Percentiles rank a stretch among this genome's conserved stretches.
Evolutionary conservation across 768 basidiomycete species (phyloP).

Genomic region (Kwoniella heveanensis): DNA sequence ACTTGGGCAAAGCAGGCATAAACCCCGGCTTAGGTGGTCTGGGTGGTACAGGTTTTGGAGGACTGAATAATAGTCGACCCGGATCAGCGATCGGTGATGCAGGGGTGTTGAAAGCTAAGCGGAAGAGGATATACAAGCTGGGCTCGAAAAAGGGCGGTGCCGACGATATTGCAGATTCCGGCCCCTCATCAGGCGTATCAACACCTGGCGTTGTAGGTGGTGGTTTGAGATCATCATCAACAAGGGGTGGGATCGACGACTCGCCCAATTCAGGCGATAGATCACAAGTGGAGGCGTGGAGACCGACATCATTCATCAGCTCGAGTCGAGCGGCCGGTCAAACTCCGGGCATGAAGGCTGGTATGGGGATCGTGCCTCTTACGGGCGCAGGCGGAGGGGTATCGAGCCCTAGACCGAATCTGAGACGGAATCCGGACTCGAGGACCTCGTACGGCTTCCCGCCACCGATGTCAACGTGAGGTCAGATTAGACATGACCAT

Average conservation of each 20-base stretch:
- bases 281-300: not conserved
- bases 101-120: slow-evolving; percentile 69
- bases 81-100: slow-evolving; percentile 36
- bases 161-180: not conserved
- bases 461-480: not conserved
- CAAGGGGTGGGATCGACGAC: not conserved
- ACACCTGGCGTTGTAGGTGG: slow-evolving; percentile 2
- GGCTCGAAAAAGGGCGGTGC: slow-evolving; percentile 50
- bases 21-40: slow-evolving; percentile 7
- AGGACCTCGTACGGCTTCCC: slow-evolving; percentile 49
- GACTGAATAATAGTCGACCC: not conserved
- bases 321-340: not conserved
- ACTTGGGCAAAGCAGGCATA: slow-evolving; percentile 36
- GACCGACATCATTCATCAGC: not conserved
- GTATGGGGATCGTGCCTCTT: not conserved
- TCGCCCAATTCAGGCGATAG: not conserved
- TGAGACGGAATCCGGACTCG: slow-evolving; percentile 35
- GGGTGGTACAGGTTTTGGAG: not conserved
- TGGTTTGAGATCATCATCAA: not conserved
- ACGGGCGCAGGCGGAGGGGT: not conserved
- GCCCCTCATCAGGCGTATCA: slow-evolving; percentile 3
- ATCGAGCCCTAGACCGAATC: slow-evolving; percentile 34
- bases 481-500: no score
- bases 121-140: slow-evolving; percentile 73
- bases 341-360: not conserved